Percentiles rank a stretch among this genome's conserved stretches.
These are phyloP conservation scores for Phialemonium atrogriseum DNA, from an alignment of 2,329 filamentous ascomycete genomes.

Conservation along the genomic window DNA sequence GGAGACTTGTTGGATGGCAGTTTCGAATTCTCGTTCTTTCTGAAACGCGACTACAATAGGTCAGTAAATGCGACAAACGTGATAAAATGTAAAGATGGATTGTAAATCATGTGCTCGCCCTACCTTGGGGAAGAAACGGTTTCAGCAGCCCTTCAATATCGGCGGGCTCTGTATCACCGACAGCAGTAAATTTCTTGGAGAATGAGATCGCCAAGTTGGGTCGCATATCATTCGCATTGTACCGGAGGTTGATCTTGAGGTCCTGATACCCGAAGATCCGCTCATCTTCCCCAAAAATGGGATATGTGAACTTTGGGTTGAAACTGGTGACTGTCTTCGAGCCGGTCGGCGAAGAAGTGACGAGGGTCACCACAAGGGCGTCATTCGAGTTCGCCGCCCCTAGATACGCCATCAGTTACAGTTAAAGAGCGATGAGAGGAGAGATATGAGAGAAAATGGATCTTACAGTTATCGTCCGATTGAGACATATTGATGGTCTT, in stretches of 20 bases:
- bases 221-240: conserved; percentile 62
- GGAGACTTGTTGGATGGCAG: conserved; percentile 38
- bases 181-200: conserved; percentile 59
- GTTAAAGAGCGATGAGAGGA: neutral
- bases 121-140: conserved; percentile 60
- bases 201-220: conserved; percentile 67
- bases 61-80: no score
- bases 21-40: conserved; percentile 52
- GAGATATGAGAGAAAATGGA: conserved; percentile 1
- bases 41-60: conserved; percentile 54
- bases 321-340: conserved; percentile 59
- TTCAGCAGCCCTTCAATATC: conserved; percentile 60
- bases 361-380: conserved; percentile 53
- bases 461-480: conserved; percentile 1
- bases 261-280: conserved; percentile 84
- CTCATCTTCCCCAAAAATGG: conserved; percentile 90
- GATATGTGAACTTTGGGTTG: conserved; percentile 79
- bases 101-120: conserved; percentile 15
- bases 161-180: conserved; percentile 60
- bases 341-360: conserved; percentile 38
- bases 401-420: conserved; percentile 16
- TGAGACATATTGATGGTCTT: conserved; percentile 1
- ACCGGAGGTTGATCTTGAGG: conserved; percentile 66
- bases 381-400: conserved; percentile 55
- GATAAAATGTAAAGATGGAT: no score